These are phyloP conservation scores for Fusarium agapanthi DNA, from an alignment of 2,329 filamentous ascomycete genomes.

Conservation along the genomic window DNA sequence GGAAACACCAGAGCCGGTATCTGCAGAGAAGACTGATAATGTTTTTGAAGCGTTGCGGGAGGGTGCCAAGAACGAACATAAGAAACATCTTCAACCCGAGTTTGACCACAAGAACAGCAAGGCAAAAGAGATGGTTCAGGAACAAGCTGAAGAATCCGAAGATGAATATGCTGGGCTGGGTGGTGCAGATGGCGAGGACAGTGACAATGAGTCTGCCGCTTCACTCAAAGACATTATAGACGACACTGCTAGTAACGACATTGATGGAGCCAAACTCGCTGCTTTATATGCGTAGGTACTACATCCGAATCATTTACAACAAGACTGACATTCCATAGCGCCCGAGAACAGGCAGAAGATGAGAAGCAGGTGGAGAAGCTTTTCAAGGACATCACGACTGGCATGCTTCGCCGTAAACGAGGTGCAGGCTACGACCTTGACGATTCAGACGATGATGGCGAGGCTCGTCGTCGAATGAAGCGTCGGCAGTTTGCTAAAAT, in stretches of 20 bases:
- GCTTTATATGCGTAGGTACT: conserved; percentile 86
- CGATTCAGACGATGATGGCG: conserved; percentile 88
- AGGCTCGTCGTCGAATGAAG: conserved; percentile 81
- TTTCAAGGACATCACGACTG: conserved; percentile 91
- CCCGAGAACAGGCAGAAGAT: conserved; percentile 81
- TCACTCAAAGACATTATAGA: conserved; percentile 89
- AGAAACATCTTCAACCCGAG: conserved; percentile 58
- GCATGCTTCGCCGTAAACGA: conserved; percentile 84
- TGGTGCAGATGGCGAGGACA: conserved; percentile 87
- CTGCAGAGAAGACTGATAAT: conserved; percentile 38
- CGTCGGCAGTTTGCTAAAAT: conserved; percentile 89
- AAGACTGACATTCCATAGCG: conserved; percentile 56
- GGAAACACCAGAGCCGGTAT: conserved; percentile 31
- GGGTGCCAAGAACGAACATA: conserved; percentile 65
- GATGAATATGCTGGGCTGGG: conserved; percentile 97
- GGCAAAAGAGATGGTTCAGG: conserved; percentile 86
- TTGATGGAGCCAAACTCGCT: conserved; percentile 82
- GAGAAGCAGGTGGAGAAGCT: conserved; percentile 91
- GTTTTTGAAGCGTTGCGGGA: conserved; percentile 79
- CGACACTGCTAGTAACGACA: conserved; percentile 79
- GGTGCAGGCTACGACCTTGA: conserved; percentile 85
- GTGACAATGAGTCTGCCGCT: conserved; percentile 74
- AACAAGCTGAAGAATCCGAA: conserved; percentile 96
- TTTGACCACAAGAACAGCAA: conserved; percentile 89
- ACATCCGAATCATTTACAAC: neutral